Conservation (phyloP, 192 early-diverging fungal species). For the Linnemannia schmuckeri region DNA sequence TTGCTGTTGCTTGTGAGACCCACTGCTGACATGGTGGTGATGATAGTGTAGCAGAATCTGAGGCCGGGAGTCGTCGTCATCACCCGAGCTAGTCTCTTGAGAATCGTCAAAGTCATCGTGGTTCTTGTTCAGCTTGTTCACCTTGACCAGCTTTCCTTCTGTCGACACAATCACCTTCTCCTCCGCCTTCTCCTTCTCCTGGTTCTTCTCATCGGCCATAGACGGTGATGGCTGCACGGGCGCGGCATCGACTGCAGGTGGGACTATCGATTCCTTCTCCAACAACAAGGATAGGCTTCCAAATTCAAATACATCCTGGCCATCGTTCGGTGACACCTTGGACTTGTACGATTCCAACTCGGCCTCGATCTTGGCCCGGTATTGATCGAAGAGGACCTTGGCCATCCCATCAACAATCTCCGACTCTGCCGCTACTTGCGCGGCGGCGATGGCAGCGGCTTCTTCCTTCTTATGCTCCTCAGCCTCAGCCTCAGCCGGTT, state of each 20-base stretch:
- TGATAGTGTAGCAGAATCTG: constrained; percentile 6
- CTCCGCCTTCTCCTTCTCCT: background rate
- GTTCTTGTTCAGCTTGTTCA: constrained; percentile 37
- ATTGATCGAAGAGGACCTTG: constrained; percentile 7
- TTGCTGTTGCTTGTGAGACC: background rate
- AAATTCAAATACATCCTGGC: background rate
- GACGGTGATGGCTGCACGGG: background rate
- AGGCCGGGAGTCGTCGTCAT: background rate
- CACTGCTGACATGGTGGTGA: constrained; percentile 1
- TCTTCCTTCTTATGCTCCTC: background rate
- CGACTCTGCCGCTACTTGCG: background rate
- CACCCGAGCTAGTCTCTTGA: background rate
- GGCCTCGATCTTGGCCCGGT: background rate
- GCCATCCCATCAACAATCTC: background rate
- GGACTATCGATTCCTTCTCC: background rate
- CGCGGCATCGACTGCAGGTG: background rate
- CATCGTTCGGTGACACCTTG: constrained; percentile 2
- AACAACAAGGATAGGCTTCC: too few relatives aligned
- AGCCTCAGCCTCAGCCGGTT: background rate
- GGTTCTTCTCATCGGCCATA: background rate
- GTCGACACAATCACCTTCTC: background rate
- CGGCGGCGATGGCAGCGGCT: background rate
- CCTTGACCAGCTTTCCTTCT: background rate
- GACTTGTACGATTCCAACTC: constrained; percentile 12
- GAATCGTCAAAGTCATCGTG: background rate